Evolutionary conservation across 805 yeast species (phyloP), one percentile per base, ranked within the genome.

Genomic region (Candida hungchunana): DNA sequence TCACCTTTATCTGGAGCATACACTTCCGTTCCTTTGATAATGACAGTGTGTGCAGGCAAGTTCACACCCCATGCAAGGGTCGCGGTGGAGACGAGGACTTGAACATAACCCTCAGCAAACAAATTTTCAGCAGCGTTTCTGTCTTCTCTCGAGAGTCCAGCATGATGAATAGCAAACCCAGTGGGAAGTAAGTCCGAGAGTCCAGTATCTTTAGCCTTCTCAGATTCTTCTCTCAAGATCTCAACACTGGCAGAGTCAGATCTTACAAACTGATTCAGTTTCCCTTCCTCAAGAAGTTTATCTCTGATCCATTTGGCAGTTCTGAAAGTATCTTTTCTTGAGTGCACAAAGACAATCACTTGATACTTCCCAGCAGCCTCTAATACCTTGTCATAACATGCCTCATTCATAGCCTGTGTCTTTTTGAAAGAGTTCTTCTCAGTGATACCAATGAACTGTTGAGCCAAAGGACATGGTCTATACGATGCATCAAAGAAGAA

Each of bases 51-150:
- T 0, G 96, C 96, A 3, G 97, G 97, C 37, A 88, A 67, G 55
- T 88, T 88, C 21, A 88, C 96, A 71, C 97, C 97, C 97, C 97
- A 88, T 0, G 97, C 96, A 42, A 88, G 71, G 0, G 97, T 88
- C 0, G 96, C 95, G 3, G 97, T 88, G 0, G 94, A 86, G 1
- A 89, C 89, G 38, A 88, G 64, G 1, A 88, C 83, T 48, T 79
- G 82, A n/a, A 86, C 62, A 41, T 83, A 78, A 3, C 96, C 95
- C 46, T 81, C 93, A 1, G 95, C 93, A 64, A 88, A 88, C 26
- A 86, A 62, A 53, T 86, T 95, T 58, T 88, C 97, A 0, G 88
- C 77, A 4, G 78, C 69, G 2, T 81, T 70, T 55, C 96, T 71
- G 56, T 89, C 96, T 6, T 66, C 67, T 45, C 77, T 74, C 13